Conservation (phyloP, 257 asterid species). For the Solanum paucissectum region DNA sequence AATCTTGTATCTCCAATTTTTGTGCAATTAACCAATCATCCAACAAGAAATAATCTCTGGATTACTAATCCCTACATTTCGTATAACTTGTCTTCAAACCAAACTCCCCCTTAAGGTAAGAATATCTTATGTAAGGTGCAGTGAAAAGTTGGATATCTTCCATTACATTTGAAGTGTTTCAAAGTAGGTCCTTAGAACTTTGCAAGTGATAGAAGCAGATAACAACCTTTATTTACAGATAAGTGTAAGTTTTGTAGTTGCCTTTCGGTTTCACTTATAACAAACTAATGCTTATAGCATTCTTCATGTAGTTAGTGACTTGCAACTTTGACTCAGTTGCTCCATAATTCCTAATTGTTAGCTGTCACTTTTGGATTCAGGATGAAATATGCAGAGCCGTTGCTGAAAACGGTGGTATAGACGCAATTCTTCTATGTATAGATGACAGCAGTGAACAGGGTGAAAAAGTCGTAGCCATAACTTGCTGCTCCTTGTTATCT, state of each 20-base stretch:
- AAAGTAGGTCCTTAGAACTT: background rate
- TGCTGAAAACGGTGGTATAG: conserved; percentile 70
- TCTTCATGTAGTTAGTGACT: background rate
- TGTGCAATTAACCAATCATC: background rate
- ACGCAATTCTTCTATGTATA: conserved; percentile 51
- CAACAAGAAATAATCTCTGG: background rate
- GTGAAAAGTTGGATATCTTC: background rate
- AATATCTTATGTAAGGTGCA: background rate
- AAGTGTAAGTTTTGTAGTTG: background rate
- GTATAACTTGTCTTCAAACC: background rate
- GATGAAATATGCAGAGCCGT: conserved; percentile 89
- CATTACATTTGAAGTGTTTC: background rate
- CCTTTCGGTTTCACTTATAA: background rate
- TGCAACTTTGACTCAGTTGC: background rate
- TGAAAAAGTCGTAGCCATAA: conserved; percentile 47
- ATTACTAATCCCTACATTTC: background rate
- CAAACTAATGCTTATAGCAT: background rate
- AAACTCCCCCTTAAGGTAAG: background rate
- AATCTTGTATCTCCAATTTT: background rate
- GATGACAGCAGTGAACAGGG: conserved; percentile 70
- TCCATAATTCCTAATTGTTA: background rate
- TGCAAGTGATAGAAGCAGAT: background rate
- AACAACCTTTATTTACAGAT: background rate
- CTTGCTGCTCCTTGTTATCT: conserved; percentile 69
- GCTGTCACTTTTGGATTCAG: conserved; percentile 25